Base-by-base conservation (phyloP, 352 stramenopile genomes). In the Pythium brachiatum region DNA sequence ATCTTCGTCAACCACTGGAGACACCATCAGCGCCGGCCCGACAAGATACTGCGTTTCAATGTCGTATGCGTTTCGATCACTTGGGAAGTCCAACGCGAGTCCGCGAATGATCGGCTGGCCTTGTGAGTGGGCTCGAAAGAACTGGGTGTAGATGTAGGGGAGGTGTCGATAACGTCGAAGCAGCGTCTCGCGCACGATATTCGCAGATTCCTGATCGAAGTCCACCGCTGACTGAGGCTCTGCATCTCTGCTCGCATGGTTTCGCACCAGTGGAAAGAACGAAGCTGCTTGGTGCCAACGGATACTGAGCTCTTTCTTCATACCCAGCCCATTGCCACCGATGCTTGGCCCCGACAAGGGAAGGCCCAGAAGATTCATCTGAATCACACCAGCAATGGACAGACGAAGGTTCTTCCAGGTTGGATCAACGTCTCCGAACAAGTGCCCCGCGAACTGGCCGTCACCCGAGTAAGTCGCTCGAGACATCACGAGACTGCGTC, bases 121-220 rank as follows among this genome's bases (percentile, higher is more conserved):
- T 3, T 64, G 51, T 0, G 44, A 47, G 53, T 89, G 70, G 0
- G 88, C 83, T 25, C 72, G 58, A 58, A 78, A 93, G 25, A 96
- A 83, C 43, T 89, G 74, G 23, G 89, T 91, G 64, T 96, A 96
- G 68, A 95, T 74, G 66, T 92, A 95, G n/a, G 89, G 86, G 31
- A 96, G 57, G 26, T 91, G 81, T 1, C 67, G 62, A 53, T 95
- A 95, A 1, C 89, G 82, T 13, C 65, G 72, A 26, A 89, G 44
- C 47, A 95, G 52, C 20, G 75, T 82, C 5, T 79, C 69, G 1
- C 86, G 75, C 18, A 92, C 62, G 36, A 88, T 82, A 48, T 93
- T 90, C 11, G 84, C 55, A 0, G 81, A 69, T 18, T 89, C 70
- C 0, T 73, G 68, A 38, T 91, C 81, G 32, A 89, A 94, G 38